phyloP scores from a whole-genome alignment of 176 grass and related monocot species.

The Hordeum marinum region DNA sequence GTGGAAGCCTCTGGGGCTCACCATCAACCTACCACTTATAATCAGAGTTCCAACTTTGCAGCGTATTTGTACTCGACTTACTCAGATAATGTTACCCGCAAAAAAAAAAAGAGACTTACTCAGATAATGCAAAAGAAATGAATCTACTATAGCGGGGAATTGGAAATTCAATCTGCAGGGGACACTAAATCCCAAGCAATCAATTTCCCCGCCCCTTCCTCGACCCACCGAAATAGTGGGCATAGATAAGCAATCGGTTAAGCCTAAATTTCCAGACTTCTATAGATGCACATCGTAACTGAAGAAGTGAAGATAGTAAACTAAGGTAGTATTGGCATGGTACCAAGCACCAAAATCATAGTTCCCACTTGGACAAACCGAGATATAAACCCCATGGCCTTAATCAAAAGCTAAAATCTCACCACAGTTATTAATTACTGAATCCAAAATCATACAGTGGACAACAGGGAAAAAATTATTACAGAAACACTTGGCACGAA shows the following conservation, averaged over 20 bases:
- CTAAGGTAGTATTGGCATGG: not conserved
- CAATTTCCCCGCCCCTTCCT: not conserved
- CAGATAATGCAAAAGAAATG: not conserved
- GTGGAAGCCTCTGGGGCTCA: not conserved
- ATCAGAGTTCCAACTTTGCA: not conserved
- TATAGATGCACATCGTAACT: not conserved
- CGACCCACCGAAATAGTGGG: not conserved
- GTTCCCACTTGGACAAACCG: not conserved
- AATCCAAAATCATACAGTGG: not conserved
- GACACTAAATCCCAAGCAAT: not conserved
- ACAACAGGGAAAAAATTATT: not conserved
- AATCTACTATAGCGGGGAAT: not conserved
- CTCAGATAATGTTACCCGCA: not conserved
- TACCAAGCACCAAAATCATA: not conserved
- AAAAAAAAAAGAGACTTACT: too few species aligned
- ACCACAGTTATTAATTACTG: not conserved
- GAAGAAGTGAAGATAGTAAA: not conserved
- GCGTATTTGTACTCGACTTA: not conserved
- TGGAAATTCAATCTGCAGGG: not conserved
- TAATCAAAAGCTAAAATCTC: not conserved
- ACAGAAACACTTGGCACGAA: not conserved
- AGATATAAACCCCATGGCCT: not conserved
- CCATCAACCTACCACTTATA: not conserved
- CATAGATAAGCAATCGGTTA: not conserved
- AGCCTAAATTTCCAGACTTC: not conserved